Base-by-base conservation (phyloP, 306 rosid species). In the Dalbergia oliveri region DNA sequence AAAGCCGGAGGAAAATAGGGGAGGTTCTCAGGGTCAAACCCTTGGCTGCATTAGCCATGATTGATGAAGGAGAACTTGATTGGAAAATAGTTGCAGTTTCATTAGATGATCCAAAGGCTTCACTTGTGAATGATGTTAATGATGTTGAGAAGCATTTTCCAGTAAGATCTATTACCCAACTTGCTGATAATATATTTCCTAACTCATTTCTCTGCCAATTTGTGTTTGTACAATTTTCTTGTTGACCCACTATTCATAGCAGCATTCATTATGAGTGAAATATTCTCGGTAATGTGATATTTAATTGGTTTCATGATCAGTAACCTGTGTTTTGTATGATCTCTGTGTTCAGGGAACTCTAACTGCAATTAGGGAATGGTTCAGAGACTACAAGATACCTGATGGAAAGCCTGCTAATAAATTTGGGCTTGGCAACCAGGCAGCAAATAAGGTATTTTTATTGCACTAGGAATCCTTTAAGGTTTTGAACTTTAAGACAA, bases 21-120 rank as follows among this genome's bases (percentile, higher is more conserved):
- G 90, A 92, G 75, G 76, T 96, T 88, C 93, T 93, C 71, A 93
- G 54, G 85, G 88, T 96, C 70, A 96, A 96, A 84, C 98, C 99
- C 51, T 82, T 96, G 88, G 99, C 88, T 87, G 98, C 97, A 72
- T 85, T 96, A 69, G 99, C 99, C 53, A 96, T 96, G 99, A 93
- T 96, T 80, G 99, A 96, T 85, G 99, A 93, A 86, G 99, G 99
- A 76, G 99, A 96, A 75, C 98, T 96, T 79, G 99, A 96, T 93
- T 96, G 99, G 99, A 95, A 96, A 84, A 91, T 95, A 73, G 88
- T 96, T 83, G 97, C 98, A 75, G 91, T 96, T 84, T 91, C 99
- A 63, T 73, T 95, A 64, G 97, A 95, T 79, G 99, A 95, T 88
- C 98, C 98, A 19, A 95, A 79, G 85, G 92, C 99, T 44, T 86